Evolutionary conservation across 148 eudicot species (phyloP), one percentile per base, ranked within the genome.

Genomic region (Camellia granthamiana): DNA sequence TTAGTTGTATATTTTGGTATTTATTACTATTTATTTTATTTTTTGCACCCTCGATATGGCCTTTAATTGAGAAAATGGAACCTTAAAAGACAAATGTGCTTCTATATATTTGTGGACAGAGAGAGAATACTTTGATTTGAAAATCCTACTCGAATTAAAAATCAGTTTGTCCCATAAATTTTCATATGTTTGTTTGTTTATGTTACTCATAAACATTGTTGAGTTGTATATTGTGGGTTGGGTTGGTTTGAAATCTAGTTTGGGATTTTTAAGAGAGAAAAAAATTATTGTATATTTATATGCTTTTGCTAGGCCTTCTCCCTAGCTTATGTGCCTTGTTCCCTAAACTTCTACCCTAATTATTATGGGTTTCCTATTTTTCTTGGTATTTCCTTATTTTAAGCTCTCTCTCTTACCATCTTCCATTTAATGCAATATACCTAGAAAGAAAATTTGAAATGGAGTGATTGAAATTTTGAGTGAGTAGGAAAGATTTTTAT

Each of bases 291-390:
- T 65, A 38, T 10, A 65, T 65, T 0, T 11, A 30, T 41, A 30
- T 65, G 69, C 69, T 65, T 65, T 65, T 2, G 43, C 44, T 30
- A 65, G 69, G 69, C 69, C 69, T 30, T 65, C 69, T 65, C 69
- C 69, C 69, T 11, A 30, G 69, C 69, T 65, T 65, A 65, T 65
- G 69, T 65, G 69, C 69, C 69, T 65, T 65, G 69, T 38, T 65
- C 69, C 69, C 69, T 10, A 30, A 23, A 65, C 10, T 12, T 10
- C 6, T 7, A 23, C 7, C 30, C 69, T 11, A 65, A 65, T 65
- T 30, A 30, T 23, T 3, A 23, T 7, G 67, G 38, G 3, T 23
- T 23, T 63, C 21, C 67, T 63, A 9, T 63, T 19, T 19, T 6
- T 19, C 10, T 5, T 23, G 14, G 12, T 49, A 49, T 49, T 49